Evolutionary conservation across 2,329 filamentous ascomycete species (phyloP), one percentile per base, ranked within the genome.

Genomic region (Whalleya microplaca): DNA sequence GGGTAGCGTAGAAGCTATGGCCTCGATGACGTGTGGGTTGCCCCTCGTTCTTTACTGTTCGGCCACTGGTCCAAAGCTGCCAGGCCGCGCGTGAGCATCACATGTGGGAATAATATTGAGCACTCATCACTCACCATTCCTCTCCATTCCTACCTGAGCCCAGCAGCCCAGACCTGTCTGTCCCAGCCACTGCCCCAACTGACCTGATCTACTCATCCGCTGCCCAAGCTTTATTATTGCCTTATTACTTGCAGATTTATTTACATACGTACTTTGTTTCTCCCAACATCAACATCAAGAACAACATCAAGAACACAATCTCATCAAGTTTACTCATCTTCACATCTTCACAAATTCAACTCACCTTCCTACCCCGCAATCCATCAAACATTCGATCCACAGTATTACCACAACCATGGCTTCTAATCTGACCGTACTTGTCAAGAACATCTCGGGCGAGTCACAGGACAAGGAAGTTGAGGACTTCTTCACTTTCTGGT

Each of bases 401-500:
- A 44, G n/a, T 3, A 44, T 6, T 44, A 44, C 37, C 40, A 41
- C 18, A 72, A 80, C 41, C 63, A 87, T 87, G 84, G 78, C 83
- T 69, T 73, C 77, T 68, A 84, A 78, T 68, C 68, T 73, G 51
- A 94, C 90, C 48, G 91, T 97, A 63, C 80, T 93, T 78, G 93
- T 98, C 70, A 90, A 90, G 78, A 93, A 95, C 80, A 96, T 99
- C 78, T 87, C 90, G 66, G 73, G 81, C 61, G 78, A 88, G 73
- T 97, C 94, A 55, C 86, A 84, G 66, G 92, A 99, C 77, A 89
- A 93, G 78, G 92, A 98, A 77, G 87, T 99, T 69, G 87, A 86
- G 71, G 93, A 96, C 73, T 99, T 99, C 83, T 99, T 99, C 83
- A 95, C 90, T 81, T 98, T 98, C 78, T 89, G 86, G 91, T 94